phyloP scores from a whole-genome alignment of 306 rosid species.

The Ormosia emarginata region DNA sequence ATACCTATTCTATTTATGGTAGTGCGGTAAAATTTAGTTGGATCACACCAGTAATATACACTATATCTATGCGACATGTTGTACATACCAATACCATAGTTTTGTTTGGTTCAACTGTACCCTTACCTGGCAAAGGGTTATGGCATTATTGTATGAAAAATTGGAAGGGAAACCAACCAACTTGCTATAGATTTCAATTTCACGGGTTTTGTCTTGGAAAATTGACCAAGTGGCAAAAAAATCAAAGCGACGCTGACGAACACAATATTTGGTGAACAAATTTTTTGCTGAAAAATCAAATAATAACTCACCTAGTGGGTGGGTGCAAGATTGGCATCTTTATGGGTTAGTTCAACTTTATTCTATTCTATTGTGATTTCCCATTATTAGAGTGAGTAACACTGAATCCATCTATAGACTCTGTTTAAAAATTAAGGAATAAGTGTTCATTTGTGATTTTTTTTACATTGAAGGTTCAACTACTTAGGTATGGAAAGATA shows the following conservation, averaged over 20 bases:
- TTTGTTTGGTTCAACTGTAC: not conserved
- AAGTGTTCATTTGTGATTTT: not conserved
- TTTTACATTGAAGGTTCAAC: constrained; percentile 1
- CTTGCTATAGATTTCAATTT: not conserved
- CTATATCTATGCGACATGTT: not conserved
- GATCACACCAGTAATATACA: not conserved
- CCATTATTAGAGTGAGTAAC: not conserved
- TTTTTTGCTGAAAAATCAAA: not conserved
- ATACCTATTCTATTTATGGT: not conserved
- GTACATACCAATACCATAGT: not conserved
- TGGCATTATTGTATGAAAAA: not conserved
- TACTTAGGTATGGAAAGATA: no score
- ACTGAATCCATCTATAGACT: no score
- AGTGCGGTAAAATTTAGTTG: not conserved
- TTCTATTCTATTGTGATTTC: not conserved
- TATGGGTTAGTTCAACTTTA: not conserved
- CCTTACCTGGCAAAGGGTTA: not conserved
- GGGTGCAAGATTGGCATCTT: not conserved
- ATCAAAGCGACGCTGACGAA: not conserved
- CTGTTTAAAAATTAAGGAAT: not conserved
- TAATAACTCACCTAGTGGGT: not conserved
- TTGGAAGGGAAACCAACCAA: constrained; percentile 3
- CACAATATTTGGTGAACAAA: constrained; percentile 18
- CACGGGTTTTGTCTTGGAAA: not conserved
- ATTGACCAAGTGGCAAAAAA: not conserved